Percentiles rank a stretch among this genome's conserved stretches.
Conservation (phyloP, 148 eudicot species). For the Rhododendron molle region DNA sequence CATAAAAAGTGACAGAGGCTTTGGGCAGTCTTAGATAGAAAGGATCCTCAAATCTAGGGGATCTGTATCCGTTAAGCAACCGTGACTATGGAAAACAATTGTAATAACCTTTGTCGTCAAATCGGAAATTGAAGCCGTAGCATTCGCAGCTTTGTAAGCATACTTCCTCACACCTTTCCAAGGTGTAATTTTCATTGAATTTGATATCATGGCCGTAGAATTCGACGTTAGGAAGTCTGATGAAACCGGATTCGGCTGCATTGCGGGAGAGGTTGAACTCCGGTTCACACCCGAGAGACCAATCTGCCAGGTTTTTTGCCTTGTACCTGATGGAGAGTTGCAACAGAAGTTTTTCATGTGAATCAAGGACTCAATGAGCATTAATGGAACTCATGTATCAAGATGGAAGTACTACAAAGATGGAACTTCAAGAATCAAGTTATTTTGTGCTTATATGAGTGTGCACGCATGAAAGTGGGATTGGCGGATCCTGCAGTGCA, state of each 20-base stretch:
- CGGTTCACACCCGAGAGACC: background rate
- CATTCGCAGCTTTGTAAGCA: constrained; percentile 24
- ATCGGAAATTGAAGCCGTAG: constrained; percentile 24
- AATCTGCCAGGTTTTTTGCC: constrained; percentile 23
- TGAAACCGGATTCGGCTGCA: constrained; percentile 1
- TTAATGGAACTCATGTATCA: no score
- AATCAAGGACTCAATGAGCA: no score
- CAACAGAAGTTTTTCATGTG: no score
- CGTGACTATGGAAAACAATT: constrained; percentile 19
- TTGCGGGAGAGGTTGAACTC: background rate
- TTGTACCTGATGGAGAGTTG: constrained; percentile 1
- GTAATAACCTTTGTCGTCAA: background rate
- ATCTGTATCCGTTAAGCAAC: constrained; percentile 24
- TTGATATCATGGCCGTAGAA: constrained; percentile 21
- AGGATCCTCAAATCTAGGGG: background rate
- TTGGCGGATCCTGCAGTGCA: no score
- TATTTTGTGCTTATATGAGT: no score
- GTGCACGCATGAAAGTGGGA: no score
- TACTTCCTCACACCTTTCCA: constrained; percentile 10
- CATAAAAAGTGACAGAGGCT: background rate
- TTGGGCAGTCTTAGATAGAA: constrained; percentile 14
- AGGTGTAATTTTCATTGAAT: constrained; percentile 6
- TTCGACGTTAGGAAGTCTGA: constrained; percentile 13
- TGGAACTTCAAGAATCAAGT: no score
- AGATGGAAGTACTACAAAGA: no score